These are phyloP conservation scores for Aureobasidium sp. DNA, from an alignment of 2,329 filamentous ascomycete genomes.

Conservation along the genomic window DNA sequence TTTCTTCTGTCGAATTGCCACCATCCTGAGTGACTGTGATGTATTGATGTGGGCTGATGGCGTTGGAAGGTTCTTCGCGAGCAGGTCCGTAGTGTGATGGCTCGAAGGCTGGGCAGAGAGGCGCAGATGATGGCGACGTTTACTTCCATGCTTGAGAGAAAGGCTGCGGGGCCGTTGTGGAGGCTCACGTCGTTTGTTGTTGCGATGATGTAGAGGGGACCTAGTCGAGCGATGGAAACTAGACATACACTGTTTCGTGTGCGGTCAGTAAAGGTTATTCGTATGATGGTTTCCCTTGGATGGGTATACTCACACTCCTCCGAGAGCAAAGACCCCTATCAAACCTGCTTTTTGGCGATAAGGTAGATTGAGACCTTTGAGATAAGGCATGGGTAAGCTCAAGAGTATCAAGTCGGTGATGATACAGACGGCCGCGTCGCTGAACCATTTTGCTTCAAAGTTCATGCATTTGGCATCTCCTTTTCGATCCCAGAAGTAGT, in stretches of 20 bases:
- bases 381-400: slow-evolving; percentile 24
- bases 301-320: slow-evolving; percentile 20
- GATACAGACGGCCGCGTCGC: slow-evolving; percentile 25
- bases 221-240: slow-evolving; percentile 19
- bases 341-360: slow-evolving; percentile 22
- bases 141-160: slow-evolving; percentile 21
- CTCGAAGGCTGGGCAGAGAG: slow-evolving; percentile 21
- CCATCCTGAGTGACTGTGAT: neutral
- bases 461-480: slow-evolving; percentile 17
- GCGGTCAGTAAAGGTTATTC: neutral
- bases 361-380: slow-evolving; percentile 23
- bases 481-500: slow-evolving; percentile 21
- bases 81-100: slow-evolving; percentile 19
- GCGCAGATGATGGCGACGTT: slow-evolving; percentile 23
- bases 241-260: slow-evolving; percentile 14
- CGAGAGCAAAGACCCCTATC: slow-evolving; percentile 28
- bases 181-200: slow-evolving; percentile 18
- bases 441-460: slow-evolving; percentile 22
- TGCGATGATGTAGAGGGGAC: slow-evolving; percentile 19
- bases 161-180: slow-evolving; percentile 20
- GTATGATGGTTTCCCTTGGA: too few relatives aligned
- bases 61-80: neutral
- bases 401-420: slow-evolving; percentile 25
- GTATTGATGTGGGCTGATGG: neutral
- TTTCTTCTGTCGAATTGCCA: neutral